Percentiles rank a stretch among this genome's conserved stretches.
These are phyloP conservation scores for Globisporangium apiculatum DNA, from an alignment of 352 stramenopile genomes.

Conservation along the genomic window DNA sequence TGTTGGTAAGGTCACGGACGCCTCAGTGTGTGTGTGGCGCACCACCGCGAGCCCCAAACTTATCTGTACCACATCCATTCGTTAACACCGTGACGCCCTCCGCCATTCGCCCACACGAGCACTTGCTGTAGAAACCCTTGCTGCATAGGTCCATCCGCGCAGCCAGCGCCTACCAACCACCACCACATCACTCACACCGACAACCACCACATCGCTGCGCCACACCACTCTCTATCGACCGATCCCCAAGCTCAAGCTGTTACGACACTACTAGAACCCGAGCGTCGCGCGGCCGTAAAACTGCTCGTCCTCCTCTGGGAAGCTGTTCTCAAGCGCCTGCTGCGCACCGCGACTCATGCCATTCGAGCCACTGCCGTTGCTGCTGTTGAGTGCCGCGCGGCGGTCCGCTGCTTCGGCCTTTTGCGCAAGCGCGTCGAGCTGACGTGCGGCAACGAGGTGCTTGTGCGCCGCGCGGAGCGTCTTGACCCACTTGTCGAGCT, in stretches of 20 bases:
- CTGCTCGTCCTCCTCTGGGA: constrained; percentile 63
- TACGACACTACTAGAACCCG: constrained; percentile 40
- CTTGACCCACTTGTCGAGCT: constrained; percentile 76
- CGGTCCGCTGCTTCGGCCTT: constrained; percentile 23
- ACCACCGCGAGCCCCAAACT: too few species aligned
- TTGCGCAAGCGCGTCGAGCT: constrained; percentile 20
- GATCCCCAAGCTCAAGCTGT: too few species aligned
- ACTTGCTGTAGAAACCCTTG: too few species aligned
- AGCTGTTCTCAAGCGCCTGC: constrained; percentile 21
- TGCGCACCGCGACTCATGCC: constrained; percentile 12
- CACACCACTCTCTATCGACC: too few species aligned
- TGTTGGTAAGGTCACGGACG: too few species aligned
- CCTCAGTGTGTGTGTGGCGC: neutral
- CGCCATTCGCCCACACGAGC: too few species aligned
- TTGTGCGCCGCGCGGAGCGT: constrained; percentile 60
- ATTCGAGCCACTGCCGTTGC: neutral
- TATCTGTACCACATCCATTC: neutral
- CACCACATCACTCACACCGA: too few species aligned
- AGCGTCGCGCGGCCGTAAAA: constrained; percentile 81
- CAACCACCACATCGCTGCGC: too few species aligned
- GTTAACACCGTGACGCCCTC: too few species aligned
- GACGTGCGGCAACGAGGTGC: constrained; percentile 46
- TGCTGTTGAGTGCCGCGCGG: constrained; percentile 1
- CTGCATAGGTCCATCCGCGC: too few species aligned
- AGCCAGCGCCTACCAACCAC: too few species aligned